phyloP scores from a whole-genome alignment of 352 stramenopile species.

The Aphanomyces cochlioides region DNA sequence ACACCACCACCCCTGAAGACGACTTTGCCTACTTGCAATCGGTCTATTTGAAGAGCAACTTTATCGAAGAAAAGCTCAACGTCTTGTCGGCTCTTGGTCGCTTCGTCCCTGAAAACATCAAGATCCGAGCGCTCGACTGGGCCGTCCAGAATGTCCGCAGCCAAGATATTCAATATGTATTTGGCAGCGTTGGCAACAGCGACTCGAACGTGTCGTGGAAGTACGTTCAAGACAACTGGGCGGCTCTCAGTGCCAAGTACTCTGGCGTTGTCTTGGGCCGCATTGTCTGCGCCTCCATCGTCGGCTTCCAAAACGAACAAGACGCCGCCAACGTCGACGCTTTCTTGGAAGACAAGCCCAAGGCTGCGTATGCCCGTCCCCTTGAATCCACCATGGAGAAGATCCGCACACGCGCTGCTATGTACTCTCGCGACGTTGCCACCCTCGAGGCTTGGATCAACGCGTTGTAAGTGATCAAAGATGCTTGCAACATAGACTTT shows the following conservation, averaged over 20 bases:
- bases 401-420: slow-evolving; percentile 68
- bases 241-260: slow-evolving; percentile 60
- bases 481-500: no score
- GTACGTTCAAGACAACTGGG: slow-evolving; percentile 73
- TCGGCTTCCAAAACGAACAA: slow-evolving; percentile 59
- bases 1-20: slow-evolving; percentile 42
- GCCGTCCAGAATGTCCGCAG: slow-evolving; percentile 61
- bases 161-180: slow-evolving; percentile 80
- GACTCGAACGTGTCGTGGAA: slow-evolving; percentile 58
- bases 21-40: slow-evolving; percentile 49
- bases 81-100: slow-evolving; percentile 68
- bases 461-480: no score
- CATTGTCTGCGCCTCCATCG: slow-evolving; percentile 58
- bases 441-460: no score
- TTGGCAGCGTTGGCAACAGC: slow-evolving; percentile 60
- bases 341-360: slow-evolving; percentile 62
- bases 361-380: slow-evolving; percentile 59
- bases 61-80: slow-evolving; percentile 79
- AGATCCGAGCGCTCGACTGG: slow-evolving; percentile 67
- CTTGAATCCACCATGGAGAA: slow-evolving; percentile 66
- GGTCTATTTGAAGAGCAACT: slow-evolving; percentile 43
- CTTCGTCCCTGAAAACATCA: slow-evolving; percentile 52
- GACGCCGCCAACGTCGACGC: slow-evolving; percentile 51
- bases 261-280: slow-evolving; percentile 55
- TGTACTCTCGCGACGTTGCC: slow-evolving; percentile 44